These are phyloP conservation scores for Paxillus ammoniavirescens DNA, from an alignment of 768 basidiomycete genomes.

Conservation along the genomic window DNA sequence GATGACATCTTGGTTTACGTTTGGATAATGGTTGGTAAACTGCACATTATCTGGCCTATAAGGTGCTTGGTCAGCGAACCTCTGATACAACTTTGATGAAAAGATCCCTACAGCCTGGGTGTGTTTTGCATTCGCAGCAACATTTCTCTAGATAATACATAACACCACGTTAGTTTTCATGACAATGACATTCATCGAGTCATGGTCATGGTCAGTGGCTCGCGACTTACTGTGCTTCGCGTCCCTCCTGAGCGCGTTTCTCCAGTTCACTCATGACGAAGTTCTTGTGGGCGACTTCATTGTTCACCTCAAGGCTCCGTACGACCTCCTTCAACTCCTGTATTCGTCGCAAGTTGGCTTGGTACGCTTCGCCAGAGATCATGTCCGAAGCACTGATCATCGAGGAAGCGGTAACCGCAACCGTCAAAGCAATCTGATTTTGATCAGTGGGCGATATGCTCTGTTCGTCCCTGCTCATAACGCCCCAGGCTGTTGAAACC, in stretches of 20 bases:
- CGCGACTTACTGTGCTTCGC: conserved; percentile 43
- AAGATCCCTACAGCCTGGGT: conserved; percentile 11
- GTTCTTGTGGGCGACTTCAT: conserved; percentile 40
- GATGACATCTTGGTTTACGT: conserved; percentile 17
- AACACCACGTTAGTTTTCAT: conserved; percentile 2
- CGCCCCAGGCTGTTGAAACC: neutral
- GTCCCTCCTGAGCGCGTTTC: conserved; percentile 40
- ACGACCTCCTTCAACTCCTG: conserved; percentile 30
- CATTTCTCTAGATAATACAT: conserved; percentile 13
- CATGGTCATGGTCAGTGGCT: too few species aligned
- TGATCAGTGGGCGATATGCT: conserved; percentile 6
- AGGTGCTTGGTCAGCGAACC: neutral
- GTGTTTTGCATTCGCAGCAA: conserved; percentile 18
- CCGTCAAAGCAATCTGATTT: conserved; percentile 6
- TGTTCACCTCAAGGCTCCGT: conserved; percentile 33
- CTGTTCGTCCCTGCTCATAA: conserved; percentile 16
- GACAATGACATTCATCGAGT: neutral
- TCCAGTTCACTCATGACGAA: conserved; percentile 34
- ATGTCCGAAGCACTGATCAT: conserved; percentile 24
- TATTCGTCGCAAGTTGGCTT: conserved; percentile 23
- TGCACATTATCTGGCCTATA: conserved; percentile 18
- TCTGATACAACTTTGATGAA: neutral
- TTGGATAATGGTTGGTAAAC: conserved; percentile 9
- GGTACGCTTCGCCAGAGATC: conserved; percentile 20
- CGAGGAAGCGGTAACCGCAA: conserved; percentile 22